Evolutionary conservation across 1,284 basidiomycete species (phyloP).

Genomic region (Fomitopsis pinicola): DNA sequence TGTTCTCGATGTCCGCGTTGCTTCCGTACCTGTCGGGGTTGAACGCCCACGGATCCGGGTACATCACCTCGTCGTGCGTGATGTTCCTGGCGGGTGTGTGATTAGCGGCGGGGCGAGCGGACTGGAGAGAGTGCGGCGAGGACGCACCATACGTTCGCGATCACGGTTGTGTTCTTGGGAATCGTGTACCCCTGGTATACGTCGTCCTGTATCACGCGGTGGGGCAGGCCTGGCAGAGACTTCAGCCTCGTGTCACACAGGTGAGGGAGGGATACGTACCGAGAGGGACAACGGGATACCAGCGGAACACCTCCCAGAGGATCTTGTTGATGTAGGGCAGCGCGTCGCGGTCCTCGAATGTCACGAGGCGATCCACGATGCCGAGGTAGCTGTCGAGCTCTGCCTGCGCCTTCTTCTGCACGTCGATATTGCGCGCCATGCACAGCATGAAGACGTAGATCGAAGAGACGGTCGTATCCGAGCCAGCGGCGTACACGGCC

Average conservation of each 20-base stretch:
- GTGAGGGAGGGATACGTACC: background rate
- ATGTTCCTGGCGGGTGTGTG: conserved; percentile 13
- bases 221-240: conserved; percentile 1
- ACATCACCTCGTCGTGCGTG: conserved; percentile 19
- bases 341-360: background rate
- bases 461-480: background rate
- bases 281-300: background rate
- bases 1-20: conserved; percentile 10
- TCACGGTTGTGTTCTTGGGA: conserved; percentile 12
- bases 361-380: background rate
- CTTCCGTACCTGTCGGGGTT: conserved; percentile 23
- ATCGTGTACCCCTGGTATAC: conserved; percentile 13
- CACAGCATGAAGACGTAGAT: conserved; percentile 2
- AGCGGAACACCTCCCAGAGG: conserved; percentile 3
- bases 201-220: conserved; percentile 10
- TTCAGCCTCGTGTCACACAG: too few species aligned
- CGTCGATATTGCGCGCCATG: conserved; percentile 5
- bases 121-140: too few species aligned
- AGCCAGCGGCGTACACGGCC: too few species aligned
- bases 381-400: conserved; percentile 6
- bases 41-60: conserved; percentile 16
- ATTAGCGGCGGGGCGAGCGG: too few species aligned
- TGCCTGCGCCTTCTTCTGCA: background rate
- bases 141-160: conserved; percentile 13
- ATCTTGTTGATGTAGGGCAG: conserved; percentile 7